Base-by-base conservation (phyloP, 805 yeast species). In the Pichia sporocuriosa region DNA sequence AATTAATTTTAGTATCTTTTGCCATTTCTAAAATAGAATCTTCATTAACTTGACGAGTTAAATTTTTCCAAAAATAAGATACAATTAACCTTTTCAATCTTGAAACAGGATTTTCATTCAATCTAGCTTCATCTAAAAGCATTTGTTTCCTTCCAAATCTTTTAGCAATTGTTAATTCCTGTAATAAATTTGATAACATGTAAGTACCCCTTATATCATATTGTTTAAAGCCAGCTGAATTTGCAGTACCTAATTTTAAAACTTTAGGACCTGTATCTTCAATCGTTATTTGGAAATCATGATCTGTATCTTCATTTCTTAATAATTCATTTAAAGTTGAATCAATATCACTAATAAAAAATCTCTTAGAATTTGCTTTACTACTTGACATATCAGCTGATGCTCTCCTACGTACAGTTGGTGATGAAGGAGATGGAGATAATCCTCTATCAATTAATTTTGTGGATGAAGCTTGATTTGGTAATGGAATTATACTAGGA, bases 241-340 rank as follows among this genome's bases (percentile, higher is more conserved):
- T 84, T 28, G 81, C 86, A 2, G 97, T 86, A 8, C 93, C 93
- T 12, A 85, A 67, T 51, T 75, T 73, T 45, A 84, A 65, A n/a
- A 81, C 86, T 57, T 84, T 84, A 4, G 94, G 93, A 1, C 94
- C 94, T 3, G 76, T 75, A 55, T 85, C 94, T 52, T 84, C 94
- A 37, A 84, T 79, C 7, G 95, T 84, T 56, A 84, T 88, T 61
- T 89, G 96, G 58, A 63, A 79, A 58, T 89, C 81, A 40, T 71
- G 69, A 62, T 89, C 95, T 3, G 96, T 87, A 57, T 88, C 96
- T 58, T 88, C 96, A 50, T 73, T 77, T 24, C 69, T 72, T 43
- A 88, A 66, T 33, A 89, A 68, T 48, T 83, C 81, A 8, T 73
- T 65, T 39, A 88, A 66, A 2, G 96, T 85, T 25, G 72, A 61